A percentile compares a stretch with the other conserved stretches of the same genome.
These are phyloP conservation scores for Phytopythium kandeliae DNA, from an alignment of 352 stramenopile genomes.

Conservation along the genomic window DNA sequence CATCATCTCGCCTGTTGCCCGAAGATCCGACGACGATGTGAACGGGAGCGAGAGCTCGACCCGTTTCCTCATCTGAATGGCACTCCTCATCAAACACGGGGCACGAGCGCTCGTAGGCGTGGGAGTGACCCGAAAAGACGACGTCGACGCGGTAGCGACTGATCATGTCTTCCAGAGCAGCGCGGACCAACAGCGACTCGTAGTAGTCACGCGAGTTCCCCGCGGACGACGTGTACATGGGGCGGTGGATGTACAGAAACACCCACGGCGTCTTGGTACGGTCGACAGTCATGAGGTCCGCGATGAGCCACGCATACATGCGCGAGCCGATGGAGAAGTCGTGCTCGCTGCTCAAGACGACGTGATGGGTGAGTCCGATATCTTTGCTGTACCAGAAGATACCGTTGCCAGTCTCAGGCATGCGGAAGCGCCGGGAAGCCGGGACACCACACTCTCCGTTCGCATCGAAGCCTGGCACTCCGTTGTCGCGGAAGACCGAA, in stretches of 20 bases:
- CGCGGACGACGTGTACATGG: constrained; percentile 51
- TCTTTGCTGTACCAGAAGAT: constrained; percentile 65
- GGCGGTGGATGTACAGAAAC: constrained; percentile 52
- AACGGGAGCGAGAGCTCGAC: constrained; percentile 37
- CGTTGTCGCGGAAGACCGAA: constrained; percentile 24
- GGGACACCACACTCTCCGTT: constrained; percentile 87
- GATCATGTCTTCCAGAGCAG: constrained; percentile 41
- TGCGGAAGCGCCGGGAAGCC: constrained; percentile 62
- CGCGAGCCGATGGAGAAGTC: constrained; percentile 35
- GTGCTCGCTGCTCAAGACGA: constrained; percentile 49
- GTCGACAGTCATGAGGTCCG: constrained; percentile 41
- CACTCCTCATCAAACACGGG: constrained; percentile 46
- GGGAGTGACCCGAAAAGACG: constrained; percentile 54
- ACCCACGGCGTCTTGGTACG: constrained; percentile 53
- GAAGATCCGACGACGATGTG: constrained; percentile 52
- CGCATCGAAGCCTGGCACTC: constrained; percentile 38
- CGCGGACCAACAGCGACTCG: constrained; percentile 29
- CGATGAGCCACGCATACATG: constrained; percentile 46
- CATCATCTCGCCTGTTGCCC: constrained; percentile 29
- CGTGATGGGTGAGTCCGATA: constrained; percentile 43
- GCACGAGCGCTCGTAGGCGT: constrained; percentile 60
- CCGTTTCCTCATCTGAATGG: constrained; percentile 16
- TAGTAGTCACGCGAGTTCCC: constrained; percentile 28
- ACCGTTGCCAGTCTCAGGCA: constrained; percentile 51
- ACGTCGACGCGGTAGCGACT: constrained; percentile 45